Evolutionary conservation across 139 green algal species (phyloP), one percentile per base, ranked within the genome.

Genomic region (Chlamydomonas sp.): DNA sequence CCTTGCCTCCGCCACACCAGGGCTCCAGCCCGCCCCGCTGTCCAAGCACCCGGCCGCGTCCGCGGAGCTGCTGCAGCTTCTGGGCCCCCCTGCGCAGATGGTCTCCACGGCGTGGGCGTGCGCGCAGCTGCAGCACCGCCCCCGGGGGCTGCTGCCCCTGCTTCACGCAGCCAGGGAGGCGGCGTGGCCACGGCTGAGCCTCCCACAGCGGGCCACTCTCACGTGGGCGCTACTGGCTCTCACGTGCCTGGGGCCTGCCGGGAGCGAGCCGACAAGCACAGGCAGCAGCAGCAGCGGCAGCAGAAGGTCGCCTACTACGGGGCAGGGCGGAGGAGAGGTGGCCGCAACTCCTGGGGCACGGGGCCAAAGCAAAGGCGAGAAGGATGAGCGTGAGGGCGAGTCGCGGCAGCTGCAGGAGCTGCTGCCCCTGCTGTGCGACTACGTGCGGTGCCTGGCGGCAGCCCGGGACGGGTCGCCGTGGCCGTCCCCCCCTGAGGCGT

Each of bases 91-190:
- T 9, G 31, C 4, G 17, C 68, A 9, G 1, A 10, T 80, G 61
- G 61, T n/a, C 0, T 2, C 31, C 2, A 62, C 80, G 31, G 83
- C 83, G 61, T 72, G 63, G 73, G 72, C 83, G 2, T 80, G 63
- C 31, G 83, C 73, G 2, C 72, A 80, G 62, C 83, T 87, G 71
- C 83, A 87, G 71, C 75, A 59, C 83, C 83, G 83, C 5, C 83
- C 83, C 62, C 83, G 16, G 15, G 83, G 83, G 4, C 72, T 87
- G 73, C 61, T 87, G 61, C 4, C 62, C 4, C 73, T 73, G 73
- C 61, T 87, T 15, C 15, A 74, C 62, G 74, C 14, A 5, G 31
- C 62, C 3, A 31, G 62, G 0, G 16, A 2, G 7, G 63, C n/a
- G 31, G 72, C 49, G 0, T 87, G 83, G 83, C 60, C 62, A 15